Evolutionary conservation across 192 early-diverging fungal species (phyloP), one percentile per base, ranked within the genome.

Genomic region (Coemansia asiatica): DNA sequence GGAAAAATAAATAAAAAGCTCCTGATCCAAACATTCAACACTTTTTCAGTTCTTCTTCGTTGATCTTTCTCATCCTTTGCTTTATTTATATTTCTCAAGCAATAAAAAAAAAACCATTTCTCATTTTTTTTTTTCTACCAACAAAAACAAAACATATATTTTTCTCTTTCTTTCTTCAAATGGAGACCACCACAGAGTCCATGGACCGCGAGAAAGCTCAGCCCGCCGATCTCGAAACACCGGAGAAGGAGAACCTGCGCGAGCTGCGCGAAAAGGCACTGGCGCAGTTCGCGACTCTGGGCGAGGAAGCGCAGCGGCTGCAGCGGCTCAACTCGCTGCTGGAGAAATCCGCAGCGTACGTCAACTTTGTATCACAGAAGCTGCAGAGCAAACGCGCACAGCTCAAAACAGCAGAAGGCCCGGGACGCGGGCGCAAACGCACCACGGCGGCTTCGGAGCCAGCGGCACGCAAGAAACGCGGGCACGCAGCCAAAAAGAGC

Each of bases 291-390:
- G 84, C 85, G 31, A 66, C 76, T 0, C 67, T 83, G 21, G 83
- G 84, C 44, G 73, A 75, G 44, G 83, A 86, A 33, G 78, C 85
- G 35, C 85, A 91, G 62, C 81, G 90, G 19, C 80, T 89, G 65
- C 86, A 91, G 64, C 87, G 92, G 22, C 79, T 94, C 12, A 83
- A 91, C 60, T 91, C 90, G 66, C 82, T 95, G 60, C 77, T 96
- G 4, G 89, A 91, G 68, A 90, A 90, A 66, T 92, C 94, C 0
- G 85, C 90, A 2, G 85, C 90, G 0, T 96, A 94, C 71, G 88
- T 89, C 38, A 85, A 83, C 28, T 93, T 94, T 68, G 76, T 96
- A 2, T 85, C 87, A 1, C 69, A 85, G n/a, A 88, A 90, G 72
- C 76, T 96, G 55, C 88, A 93, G 56, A 83, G 77, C 56, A 88